A percentile compares a stretch with the other conserved stretches of the same genome.
phyloP scores from a whole-genome alignment of 345 rosid species.

The Capsella bursapastoris region DNA sequence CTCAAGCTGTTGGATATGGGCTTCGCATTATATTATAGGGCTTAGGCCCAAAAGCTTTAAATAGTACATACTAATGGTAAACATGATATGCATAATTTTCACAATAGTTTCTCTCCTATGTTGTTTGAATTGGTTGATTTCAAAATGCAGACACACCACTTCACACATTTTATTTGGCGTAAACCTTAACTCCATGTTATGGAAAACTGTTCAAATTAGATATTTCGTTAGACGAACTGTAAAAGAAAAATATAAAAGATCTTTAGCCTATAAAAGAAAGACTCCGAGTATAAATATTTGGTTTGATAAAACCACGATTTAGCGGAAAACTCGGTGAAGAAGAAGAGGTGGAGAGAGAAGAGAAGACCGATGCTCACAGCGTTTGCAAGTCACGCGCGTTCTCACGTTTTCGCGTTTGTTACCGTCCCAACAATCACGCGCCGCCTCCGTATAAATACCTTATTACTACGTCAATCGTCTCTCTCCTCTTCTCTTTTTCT shows the following conservation, averaged over 20 bases:
- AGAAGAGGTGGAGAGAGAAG: background rate
- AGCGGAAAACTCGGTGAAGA: conserved; percentile 9
- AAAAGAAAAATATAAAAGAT: background rate
- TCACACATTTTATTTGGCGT: too few relatives aligned
- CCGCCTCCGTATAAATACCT: conserved; percentile 38
- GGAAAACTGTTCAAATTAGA: too few relatives aligned
- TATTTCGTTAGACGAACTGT: background rate
- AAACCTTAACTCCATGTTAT: too few relatives aligned
- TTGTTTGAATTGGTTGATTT: background rate
- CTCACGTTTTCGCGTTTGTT: conserved; percentile 35
- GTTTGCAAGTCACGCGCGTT: conserved; percentile 36
- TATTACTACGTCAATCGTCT: background rate
- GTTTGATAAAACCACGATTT: conserved; percentile 28
- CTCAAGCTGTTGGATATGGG: background rate
- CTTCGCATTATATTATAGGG: background rate
- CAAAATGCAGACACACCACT: too few relatives aligned
- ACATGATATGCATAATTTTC: background rate
- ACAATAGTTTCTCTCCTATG: background rate
- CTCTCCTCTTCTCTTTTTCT: conserved; percentile 1
- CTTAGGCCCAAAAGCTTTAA: conserved; percentile 1
- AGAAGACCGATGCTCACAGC: conserved; percentile 26
- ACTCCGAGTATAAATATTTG: background rate
- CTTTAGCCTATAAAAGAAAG: background rate
- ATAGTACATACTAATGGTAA: too few relatives aligned
- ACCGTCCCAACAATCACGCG: conserved; percentile 28